Conservation (phyloP, 192 early-diverging fungal genomes). For the Dimargaris xerosporica region DNA sequence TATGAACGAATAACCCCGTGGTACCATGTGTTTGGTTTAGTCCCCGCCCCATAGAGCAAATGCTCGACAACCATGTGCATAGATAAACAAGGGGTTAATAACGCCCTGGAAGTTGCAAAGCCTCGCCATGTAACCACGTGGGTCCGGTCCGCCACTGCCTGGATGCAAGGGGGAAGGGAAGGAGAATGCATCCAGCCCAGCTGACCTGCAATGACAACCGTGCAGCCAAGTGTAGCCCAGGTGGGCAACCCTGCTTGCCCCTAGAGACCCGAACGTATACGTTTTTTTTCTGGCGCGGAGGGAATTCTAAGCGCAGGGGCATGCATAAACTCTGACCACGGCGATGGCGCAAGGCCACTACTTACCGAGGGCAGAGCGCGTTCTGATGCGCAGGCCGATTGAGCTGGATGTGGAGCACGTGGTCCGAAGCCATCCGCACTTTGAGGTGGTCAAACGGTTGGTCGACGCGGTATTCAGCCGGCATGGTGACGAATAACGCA, state of each 20-base stretch:
- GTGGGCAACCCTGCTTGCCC: neutral
- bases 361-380: conserved; percentile 50
- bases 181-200: neutral
- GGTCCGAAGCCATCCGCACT: conserved; percentile 34
- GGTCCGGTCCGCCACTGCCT: neutral
- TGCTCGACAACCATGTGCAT: neutral
- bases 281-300: neutral
- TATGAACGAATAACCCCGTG: too few species aligned
- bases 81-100: neutral
- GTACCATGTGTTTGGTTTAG: too few species aligned
- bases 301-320: conserved; percentile 13
- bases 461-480: conserved; percentile 1
- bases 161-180: neutral
- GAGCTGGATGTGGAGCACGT: conserved; percentile 67
- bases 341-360: neutral
- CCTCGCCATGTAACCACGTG: neutral
- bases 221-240: neutral
- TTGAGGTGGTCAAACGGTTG: conserved; percentile 46
- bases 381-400: conserved; percentile 74
- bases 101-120: neutral
- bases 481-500: neutral
- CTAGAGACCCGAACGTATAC: neutral
- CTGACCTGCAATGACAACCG: neutral
- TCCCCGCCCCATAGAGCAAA: neutral
- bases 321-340: neutral